These are phyloP conservation scores for Cavenderia fasciculata DNA, from an alignment of 78 protist species.

Conservation along the genomic window DNA sequence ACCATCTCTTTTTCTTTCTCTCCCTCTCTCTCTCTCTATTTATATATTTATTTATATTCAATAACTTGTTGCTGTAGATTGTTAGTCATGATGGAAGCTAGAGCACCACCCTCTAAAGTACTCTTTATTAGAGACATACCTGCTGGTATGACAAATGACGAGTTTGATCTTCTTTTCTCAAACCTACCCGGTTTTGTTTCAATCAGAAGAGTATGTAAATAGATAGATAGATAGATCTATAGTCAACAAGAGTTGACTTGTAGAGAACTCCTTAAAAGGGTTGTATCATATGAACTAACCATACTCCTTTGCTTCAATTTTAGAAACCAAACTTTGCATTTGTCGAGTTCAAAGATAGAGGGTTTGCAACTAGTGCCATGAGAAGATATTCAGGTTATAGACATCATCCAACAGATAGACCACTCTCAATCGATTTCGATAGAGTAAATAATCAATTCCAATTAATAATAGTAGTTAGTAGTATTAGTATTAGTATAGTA, in stretches of 20 bases:
- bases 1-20: too few species aligned
- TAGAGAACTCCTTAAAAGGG: neutral
- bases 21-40: too few species aligned
- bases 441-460: constrained; percentile 7
- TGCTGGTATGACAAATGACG: neutral
- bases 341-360: constrained; percentile 64
- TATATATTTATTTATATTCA: too few species aligned
- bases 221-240: neutral
- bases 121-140: constrained; percentile 61
- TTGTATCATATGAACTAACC: too few species aligned
- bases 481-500: neutral
- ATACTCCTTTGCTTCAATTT: neutral
- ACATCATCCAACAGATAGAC: constrained; percentile 30
- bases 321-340: constrained; percentile 74
- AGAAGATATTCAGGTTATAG: constrained; percentile 29
- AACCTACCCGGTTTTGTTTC: constrained; percentile 35
- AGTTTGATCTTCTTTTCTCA: constrained; percentile 49
- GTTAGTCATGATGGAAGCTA: constrained; percentile 27
- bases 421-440: constrained; percentile 63
- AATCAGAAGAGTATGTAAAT: constrained; percentile 62
- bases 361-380: constrained; percentile 54
- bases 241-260: neutral
- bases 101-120: constrained; percentile 43
- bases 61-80: too few species aligned
- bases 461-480: neutral